Conservation (phyloP, 1,139 yeast genomes). For the Arxiozyma slooffiae region DNA sequence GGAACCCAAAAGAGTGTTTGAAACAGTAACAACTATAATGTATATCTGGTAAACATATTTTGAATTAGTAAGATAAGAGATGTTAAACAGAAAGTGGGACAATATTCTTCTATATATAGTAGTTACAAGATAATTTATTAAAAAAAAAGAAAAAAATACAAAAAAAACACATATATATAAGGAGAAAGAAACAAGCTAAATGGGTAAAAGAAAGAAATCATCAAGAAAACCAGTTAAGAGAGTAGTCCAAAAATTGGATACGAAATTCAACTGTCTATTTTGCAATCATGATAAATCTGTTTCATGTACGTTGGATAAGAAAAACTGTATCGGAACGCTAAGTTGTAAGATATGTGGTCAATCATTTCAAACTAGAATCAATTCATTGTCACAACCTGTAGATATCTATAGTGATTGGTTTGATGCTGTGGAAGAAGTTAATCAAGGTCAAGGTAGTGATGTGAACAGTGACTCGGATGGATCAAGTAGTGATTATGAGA, state of each 20-base stretch:
- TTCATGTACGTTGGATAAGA: slow-evolving; percentile 79
- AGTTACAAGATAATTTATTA: no score
- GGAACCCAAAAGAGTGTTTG: no score
- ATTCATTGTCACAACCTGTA: slow-evolving; percentile 56
- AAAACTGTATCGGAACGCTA: slow-evolving; percentile 72
- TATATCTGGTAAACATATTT: no score
- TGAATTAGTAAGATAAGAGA: no score
- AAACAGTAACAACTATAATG: no score
- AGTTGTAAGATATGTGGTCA: slow-evolving; percentile 94
- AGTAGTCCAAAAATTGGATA: slow-evolving; percentile 70
- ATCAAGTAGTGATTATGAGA: slow-evolving; percentile 22
- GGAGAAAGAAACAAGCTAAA: slow-evolving; percentile 7
- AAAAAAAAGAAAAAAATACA: no score
- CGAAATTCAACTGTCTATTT: slow-evolving; percentile 82
- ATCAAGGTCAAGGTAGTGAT: slow-evolving; percentile 45
- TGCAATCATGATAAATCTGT: slow-evolving; percentile 95
- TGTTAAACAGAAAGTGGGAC: no score
- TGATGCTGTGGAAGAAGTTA: slow-evolving; percentile 96
- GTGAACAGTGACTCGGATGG: slow-evolving; percentile 26
- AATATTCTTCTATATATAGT: no score
- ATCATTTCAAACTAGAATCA: slow-evolving; percentile 80
- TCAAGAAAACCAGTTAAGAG: slow-evolving; percentile 74
- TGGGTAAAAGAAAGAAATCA: slow-evolving; percentile 90
- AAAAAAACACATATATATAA: not conserved
- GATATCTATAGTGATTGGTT: slow-evolving; percentile 97